Evolutionary conservation across 2,329 filamentous ascomycete genomes (phyloP).

Genomic region (Setomelanomma holmii): DNA sequence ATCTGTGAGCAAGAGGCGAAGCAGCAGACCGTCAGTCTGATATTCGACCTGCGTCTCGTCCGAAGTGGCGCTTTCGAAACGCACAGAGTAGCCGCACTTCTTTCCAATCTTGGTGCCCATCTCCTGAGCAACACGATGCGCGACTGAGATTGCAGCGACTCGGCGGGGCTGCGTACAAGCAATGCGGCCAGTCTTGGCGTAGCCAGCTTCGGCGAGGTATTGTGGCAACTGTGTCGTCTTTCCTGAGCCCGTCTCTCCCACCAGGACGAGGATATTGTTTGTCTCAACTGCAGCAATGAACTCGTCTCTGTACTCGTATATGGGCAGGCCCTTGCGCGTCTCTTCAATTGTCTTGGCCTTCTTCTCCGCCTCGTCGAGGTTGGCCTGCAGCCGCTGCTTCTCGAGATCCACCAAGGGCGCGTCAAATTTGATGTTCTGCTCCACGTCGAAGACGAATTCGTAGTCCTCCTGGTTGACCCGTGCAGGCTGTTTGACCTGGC

Average conservation of each 20-base stretch:
- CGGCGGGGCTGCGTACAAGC: constrained; percentile 93
- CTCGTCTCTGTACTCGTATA: constrained; percentile 85
- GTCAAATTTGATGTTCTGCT: constrained; percentile 87
- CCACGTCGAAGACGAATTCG: constrained; percentile 90
- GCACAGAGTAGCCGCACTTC: constrained; percentile 92
- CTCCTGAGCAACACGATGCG: constrained; percentile 94
- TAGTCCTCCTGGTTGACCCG: constrained; percentile 83
- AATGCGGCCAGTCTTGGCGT: constrained; percentile 73
- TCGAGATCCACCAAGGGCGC: constrained; percentile 75
- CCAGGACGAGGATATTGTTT: constrained; percentile 87
- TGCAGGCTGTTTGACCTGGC: constrained; percentile 65
- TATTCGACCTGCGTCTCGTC: constrained; percentile 94
- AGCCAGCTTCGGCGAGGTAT: constrained; percentile 75
- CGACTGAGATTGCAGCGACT: constrained; percentile 97
- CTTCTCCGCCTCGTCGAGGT: constrained; percentile 87
- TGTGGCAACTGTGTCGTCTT: constrained; percentile 97
- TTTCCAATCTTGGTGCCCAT: constrained; percentile 88
- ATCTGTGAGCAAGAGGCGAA: constrained; percentile 88
- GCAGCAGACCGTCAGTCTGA: constrained; percentile 95
- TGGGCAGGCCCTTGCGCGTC: constrained; percentile 86
- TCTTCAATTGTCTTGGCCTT: constrained; percentile 90
- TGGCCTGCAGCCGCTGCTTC: constrained; percentile 77
- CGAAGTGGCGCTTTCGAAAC: constrained; percentile 86
- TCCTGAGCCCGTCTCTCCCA: constrained; percentile 92
- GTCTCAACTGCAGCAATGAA: constrained; percentile 86